Evolutionary conservation across 2,329 filamentous ascomycete species (phyloP), one percentile per base, ranked within the genome.

Genomic region (Capronia epimyces): DNA sequence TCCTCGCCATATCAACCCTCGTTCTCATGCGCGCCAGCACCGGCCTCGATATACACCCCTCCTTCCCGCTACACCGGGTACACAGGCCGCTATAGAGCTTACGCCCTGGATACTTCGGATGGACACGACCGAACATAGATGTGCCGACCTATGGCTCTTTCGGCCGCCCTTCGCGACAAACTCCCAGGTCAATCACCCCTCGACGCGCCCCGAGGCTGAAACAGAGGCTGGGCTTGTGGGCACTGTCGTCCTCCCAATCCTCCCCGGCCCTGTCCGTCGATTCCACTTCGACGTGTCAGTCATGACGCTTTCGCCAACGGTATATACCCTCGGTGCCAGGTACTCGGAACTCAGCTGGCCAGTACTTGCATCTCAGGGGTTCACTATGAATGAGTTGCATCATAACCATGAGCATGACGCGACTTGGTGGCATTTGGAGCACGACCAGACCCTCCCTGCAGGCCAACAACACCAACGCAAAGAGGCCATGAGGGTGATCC

Each of bases 191-290:
- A 9, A 32, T n/a, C 29, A 8, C 8, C 9, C 36, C 4, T 15
- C 7, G 20, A 13, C 10, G 3, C 36, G 32, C 5, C 32, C 5
- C 13, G 9, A 13, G 36, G n/a, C 16, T 20, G 1, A 29, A 21
- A 29, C 43, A 36, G 13, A 20, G 15, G 18, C 2, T 15, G 13
- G 3, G 36, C 2, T 18, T 25, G 18, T 2, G 18, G 52, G 49
- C 31, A 56, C 49, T 3, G 49, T 56, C 10, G 53, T 52, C 22
- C 37, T 56, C 1, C 53, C 53, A 18, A 47, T 56, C 27, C 31
- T 44, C 9, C 53, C 53, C 7, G 46, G 46, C 5, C 43, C 43
- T 6, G 32, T 20, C 15, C 48, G 43, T 7, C 32, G 24, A 1
- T 42, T 24, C n/a, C 24, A 20, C 22, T 43, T 52, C 37, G 49